These are phyloP conservation scores for Rhizoctonia solani DNA, from an alignment of 1,284 basidiomycete genomes.

Conservation along the genomic window DNA sequence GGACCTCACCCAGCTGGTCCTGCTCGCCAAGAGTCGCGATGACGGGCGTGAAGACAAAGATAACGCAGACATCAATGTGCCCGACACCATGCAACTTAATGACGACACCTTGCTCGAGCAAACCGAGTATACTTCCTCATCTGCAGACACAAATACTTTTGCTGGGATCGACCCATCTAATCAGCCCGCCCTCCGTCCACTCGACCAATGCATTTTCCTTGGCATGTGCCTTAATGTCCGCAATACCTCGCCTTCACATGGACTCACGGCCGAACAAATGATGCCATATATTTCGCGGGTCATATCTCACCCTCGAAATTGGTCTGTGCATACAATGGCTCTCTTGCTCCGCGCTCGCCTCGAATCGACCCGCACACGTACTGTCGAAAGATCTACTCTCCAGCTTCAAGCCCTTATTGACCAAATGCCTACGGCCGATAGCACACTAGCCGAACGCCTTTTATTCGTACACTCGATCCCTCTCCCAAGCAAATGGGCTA, in stretches of 20 bases:
- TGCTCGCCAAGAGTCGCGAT: slow-evolving; percentile 84
- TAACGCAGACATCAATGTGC: slow-evolving; percentile 51
- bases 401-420: slow-evolving; percentile 93
- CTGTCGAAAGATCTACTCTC: slow-evolving; percentile 84
- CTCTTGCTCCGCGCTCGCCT: slow-evolving; percentile 87
- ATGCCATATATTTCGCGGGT: slow-evolving; percentile 85
- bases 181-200: slow-evolving; percentile 85
- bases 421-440: slow-evolving; percentile 89
- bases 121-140: slow-evolving; percentile 83
- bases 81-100: slow-evolving; percentile 83
- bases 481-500: slow-evolving; percentile 86
- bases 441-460: slow-evolving; percentile 69
- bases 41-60: slow-evolving; percentile 49
- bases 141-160: slow-evolving; percentile 53
- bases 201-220: slow-evolving; percentile 90
- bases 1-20: slow-evolving; percentile 86
- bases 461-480: slow-evolving; percentile 77
- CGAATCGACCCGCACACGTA: slow-evolving; percentile 83
- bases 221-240: slow-evolving; percentile 87
- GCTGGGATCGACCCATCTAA: slow-evolving; percentile 75
- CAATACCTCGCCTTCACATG: slow-evolving; percentile 84
- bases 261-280: slow-evolving; percentile 89
- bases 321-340: slow-evolving; percentile 94
- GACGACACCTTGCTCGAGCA: slow-evolving; percentile 97
- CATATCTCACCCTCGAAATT: slow-evolving; percentile 84